Conservation (phyloP, 345 rosid genomes). For the Limnanthes douglasii region DNA sequence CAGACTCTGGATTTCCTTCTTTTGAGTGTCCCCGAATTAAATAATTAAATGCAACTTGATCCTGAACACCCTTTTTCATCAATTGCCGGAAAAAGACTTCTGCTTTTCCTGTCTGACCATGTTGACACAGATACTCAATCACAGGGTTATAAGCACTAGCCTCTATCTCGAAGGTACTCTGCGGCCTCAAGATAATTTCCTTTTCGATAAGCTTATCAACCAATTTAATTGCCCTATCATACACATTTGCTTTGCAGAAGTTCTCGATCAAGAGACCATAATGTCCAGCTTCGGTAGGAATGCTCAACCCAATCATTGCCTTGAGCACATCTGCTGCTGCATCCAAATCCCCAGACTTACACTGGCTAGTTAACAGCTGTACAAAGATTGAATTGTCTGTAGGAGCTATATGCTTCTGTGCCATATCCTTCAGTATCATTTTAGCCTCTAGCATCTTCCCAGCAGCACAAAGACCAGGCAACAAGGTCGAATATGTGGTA, state of each 20-base stretch:
- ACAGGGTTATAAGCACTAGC: constrained; percentile 51
- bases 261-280: constrained; percentile 69
- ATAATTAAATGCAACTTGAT: constrained; percentile 56
- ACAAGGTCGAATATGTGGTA: constrained; percentile 55
- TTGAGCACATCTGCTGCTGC: constrained; percentile 68
- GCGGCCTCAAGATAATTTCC: constrained; percentile 69
- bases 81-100: constrained; percentile 75
- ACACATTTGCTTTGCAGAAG: constrained; percentile 52
- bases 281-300: constrained; percentile 74
- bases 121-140: constrained; percentile 51
- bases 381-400: constrained; percentile 62
- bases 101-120: constrained; percentile 64
- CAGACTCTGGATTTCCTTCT: constrained; percentile 68
- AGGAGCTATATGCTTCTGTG: constrained; percentile 39
- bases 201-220: constrained; percentile 62
- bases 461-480: constrained; percentile 67
- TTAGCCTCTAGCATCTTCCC: constrained; percentile 57
- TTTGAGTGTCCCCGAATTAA: constrained; percentile 63
- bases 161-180: constrained; percentile 43
- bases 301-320: constrained; percentile 61
- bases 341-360: constrained; percentile 44
- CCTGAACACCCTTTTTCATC: constrained; percentile 75
- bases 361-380: constrained; percentile 43
- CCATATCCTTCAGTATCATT: constrained; percentile 55
- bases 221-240: constrained; percentile 52